These are phyloP conservation scores for Diophrys sp. DNA, from an alignment of 73 alveolate genomes.

Conservation along the genomic window DNA sequence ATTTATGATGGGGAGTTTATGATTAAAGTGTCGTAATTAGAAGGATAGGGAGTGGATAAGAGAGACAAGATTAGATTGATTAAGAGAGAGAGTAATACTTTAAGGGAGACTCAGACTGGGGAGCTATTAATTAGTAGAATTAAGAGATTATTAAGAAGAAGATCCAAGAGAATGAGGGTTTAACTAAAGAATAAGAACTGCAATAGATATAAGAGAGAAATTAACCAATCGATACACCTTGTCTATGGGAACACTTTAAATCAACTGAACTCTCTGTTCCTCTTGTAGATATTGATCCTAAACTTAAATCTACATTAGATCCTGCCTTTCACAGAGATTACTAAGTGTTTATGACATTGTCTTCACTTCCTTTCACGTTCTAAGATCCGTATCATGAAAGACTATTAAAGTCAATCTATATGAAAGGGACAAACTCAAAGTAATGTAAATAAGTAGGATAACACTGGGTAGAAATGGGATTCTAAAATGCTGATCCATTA, in stretches of 20 bases:
- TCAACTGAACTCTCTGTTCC: not conserved
- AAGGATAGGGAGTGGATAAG: too few relatives aligned
- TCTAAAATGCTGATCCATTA: conserved; percentile 72
- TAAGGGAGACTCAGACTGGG: not conserved
- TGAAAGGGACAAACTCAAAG: conserved; percentile 1
- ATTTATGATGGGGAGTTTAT: too few relatives aligned
- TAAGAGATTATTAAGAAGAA: too few relatives aligned
- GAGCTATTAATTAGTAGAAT: not conserved
- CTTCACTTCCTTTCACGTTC: not conserved
- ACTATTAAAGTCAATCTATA: conserved; percentile 24
- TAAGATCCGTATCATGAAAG: not conserved
- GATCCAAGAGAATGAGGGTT: not conserved
- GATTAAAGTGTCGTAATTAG: too few relatives aligned
- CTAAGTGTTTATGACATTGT: not conserved
- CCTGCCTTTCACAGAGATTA: not conserved
- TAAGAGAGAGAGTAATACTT: too few relatives aligned
- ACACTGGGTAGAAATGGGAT: conserved; percentile 78
- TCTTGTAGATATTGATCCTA: not conserved
- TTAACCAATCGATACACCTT: not conserved
- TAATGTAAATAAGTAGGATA: conserved; percentile 27
- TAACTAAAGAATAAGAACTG: not conserved
- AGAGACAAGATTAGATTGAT: too few relatives aligned
- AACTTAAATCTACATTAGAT: not conserved
- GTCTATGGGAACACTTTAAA: not conserved
- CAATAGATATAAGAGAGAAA: not conserved